Evolutionary conservation across 257 asterid species (phyloP).

Genomic region (Petunia axillaris): DNA sequence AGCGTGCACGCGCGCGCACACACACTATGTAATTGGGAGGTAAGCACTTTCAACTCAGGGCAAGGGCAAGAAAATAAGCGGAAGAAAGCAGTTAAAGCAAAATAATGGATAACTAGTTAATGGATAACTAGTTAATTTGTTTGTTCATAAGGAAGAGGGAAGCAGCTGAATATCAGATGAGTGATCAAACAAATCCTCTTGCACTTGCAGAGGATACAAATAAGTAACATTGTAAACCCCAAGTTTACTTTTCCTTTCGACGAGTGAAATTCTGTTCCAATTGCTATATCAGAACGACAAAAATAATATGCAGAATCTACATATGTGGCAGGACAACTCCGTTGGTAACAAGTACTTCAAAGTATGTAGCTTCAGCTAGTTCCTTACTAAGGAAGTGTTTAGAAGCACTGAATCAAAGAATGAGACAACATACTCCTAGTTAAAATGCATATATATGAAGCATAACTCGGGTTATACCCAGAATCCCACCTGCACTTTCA

Average conservation of each 20-base stretch:
- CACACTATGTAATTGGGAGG: too few relatives aligned
- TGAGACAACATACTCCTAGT: background rate
- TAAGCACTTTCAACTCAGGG: background rate
- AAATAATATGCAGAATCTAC: background rate
- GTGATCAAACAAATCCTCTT: background rate
- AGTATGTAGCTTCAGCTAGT: background rate
- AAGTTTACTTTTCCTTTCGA: background rate
- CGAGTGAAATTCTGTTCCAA: background rate
- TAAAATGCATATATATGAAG: background rate
- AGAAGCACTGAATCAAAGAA: slow-evolving; percentile 4
- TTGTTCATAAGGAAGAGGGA: background rate
- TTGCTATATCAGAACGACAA: background rate
- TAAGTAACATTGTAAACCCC: background rate
- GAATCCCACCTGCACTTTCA: slow-evolving; percentile 2
- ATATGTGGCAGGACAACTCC: background rate
- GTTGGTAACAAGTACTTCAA: background rate
- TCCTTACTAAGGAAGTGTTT: background rate
- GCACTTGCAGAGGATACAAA: background rate
- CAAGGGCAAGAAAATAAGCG: background rate
- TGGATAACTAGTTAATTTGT: background rate
- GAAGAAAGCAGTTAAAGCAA: background rate
- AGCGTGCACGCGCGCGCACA: too few relatives aligned
- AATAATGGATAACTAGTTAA: background rate
- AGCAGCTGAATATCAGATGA: slow-evolving; percentile 10
- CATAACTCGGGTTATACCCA: background rate